Conservation (phyloP, 2,329 filamentous ascomycete genomes). For the Fusarium scirpi region DNA sequence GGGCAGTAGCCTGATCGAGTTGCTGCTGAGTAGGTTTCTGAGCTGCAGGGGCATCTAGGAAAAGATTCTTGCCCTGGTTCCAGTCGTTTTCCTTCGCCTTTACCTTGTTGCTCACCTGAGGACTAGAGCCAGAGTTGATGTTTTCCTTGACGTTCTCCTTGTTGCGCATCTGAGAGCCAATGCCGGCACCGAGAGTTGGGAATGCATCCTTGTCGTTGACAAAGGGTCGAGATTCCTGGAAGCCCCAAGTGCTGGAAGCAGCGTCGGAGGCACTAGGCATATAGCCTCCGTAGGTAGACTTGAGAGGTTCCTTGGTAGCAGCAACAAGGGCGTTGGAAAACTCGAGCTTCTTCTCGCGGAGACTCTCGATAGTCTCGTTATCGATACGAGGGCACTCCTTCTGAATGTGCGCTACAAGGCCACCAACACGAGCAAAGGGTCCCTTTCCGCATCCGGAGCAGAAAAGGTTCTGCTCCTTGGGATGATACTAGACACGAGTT, state of each 20-base stretch:
- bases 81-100: conserved; percentile 31
- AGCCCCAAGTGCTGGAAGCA: neutral
- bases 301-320: conserved; percentile 46
- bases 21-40: conserved; percentile 38
- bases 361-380: conserved; percentile 48
- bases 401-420: conserved; percentile 62
- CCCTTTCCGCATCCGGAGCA: conserved; percentile 61
- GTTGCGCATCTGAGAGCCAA: neutral
- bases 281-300: conserved; percentile 46
- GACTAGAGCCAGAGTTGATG: neutral
- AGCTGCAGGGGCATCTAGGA: conserved; percentile 41
- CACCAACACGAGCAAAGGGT: conserved; percentile 53
- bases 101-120: neutral
- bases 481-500: conserved; percentile 52
- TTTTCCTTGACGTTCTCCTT: conserved; percentile 21
- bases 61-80: conserved; percentile 39
- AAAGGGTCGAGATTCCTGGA: conserved; percentile 11
- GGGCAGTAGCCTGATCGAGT: conserved; percentile 23
- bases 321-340: conserved; percentile 51
- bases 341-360: conserved; percentile 53
- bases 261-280: conserved; percentile 32
- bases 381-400: conserved; percentile 54
- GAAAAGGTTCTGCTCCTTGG: conserved; percentile 54
- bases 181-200: conserved; percentile 13
- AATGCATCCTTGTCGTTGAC: conserved; percentile 31